Percentiles rank a stretch among this genome's conserved stretches.
Conservation (phyloP, 208 protist genomes). For the Giardia duodenalis region DNA sequence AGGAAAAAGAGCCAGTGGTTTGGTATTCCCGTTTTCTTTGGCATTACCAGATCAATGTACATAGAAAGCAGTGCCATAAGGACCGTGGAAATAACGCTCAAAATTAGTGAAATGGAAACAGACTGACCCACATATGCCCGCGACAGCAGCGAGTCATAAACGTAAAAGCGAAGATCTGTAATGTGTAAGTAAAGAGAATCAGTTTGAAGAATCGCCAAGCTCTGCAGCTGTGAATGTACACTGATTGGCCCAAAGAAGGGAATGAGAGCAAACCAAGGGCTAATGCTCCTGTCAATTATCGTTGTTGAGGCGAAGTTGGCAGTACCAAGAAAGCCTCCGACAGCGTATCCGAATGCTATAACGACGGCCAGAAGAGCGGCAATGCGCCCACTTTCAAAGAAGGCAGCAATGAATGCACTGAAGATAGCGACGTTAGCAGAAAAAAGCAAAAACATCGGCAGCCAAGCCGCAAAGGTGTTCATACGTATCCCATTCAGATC, state of each 20-base stretch:
- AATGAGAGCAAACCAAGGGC: background rate
- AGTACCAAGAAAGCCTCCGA: background rate
- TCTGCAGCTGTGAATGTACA: background rate
- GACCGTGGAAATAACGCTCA: slow-evolving; percentile 41
- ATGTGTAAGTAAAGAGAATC: background rate
- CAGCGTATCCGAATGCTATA: background rate
- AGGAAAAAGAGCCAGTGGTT: slow-evolving; percentile 28
- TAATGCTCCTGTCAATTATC: background rate
- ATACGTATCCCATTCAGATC: background rate
- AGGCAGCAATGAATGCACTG: background rate
- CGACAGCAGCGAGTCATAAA: background rate
- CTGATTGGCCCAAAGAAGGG: background rate
- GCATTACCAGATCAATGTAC: slow-evolving; percentile 48
- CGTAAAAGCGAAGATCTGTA: background rate
- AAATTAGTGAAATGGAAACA: background rate
- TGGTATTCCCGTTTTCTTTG: slow-evolving; percentile 35
- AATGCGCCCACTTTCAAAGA: slow-evolving; percentile 14
- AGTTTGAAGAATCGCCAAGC: background rate
- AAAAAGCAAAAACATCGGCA: background rate
- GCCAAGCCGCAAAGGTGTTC: background rate
- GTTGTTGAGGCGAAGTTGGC: background rate
- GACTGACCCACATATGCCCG: background rate
- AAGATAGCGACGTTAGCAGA: background rate
- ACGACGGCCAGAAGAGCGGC: background rate
- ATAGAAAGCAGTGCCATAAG: slow-evolving; percentile 45